Conservation (phyloP, 75 land plant genomes). For the Pseudotsuga menziesii region DNA sequence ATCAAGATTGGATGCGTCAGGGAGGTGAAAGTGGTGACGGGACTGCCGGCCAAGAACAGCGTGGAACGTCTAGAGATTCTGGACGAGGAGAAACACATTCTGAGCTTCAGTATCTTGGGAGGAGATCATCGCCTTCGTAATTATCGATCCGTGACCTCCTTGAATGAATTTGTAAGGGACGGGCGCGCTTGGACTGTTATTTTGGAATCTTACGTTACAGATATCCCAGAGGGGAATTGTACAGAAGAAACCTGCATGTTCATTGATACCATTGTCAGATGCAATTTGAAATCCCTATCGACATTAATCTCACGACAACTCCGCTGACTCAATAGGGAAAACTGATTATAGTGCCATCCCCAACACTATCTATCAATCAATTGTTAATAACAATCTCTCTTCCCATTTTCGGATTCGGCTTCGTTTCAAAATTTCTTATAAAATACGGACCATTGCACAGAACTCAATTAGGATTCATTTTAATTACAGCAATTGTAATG, state of each 20-base stretch:
- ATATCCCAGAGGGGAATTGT: constrained; percentile 26
- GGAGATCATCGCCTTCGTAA: constrained; percentile 67
- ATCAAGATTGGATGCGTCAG: constrained; percentile 54
- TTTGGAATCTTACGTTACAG: constrained; percentile 23
- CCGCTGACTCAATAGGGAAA: no score
- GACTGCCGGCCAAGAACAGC: constrained; percentile 63
- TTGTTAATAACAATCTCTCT: no score
- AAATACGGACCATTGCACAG: no score
- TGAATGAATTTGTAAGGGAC: constrained; percentile 13
- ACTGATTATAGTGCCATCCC: no score
- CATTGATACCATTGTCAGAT: constrained; percentile 25
- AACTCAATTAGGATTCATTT: no score
- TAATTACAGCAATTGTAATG: no score
- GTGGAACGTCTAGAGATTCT: constrained; percentile 62
- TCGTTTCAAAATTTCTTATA: no score
- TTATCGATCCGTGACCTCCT: constrained; percentile 47
- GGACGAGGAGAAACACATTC: constrained; percentile 48
- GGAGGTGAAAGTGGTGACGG: constrained; percentile 62
- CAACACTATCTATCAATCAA: no score
- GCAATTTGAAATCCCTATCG: constrained; percentile 23
- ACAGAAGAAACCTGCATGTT: constrained; percentile 27
- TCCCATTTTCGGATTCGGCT: no score
- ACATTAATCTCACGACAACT: no score
- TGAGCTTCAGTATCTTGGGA: constrained; percentile 66
- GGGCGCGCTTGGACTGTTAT: constrained; percentile 12